Conservation (phyloP, 176 grass and related monocot genomes). For the Eleusine indica region DNA sequence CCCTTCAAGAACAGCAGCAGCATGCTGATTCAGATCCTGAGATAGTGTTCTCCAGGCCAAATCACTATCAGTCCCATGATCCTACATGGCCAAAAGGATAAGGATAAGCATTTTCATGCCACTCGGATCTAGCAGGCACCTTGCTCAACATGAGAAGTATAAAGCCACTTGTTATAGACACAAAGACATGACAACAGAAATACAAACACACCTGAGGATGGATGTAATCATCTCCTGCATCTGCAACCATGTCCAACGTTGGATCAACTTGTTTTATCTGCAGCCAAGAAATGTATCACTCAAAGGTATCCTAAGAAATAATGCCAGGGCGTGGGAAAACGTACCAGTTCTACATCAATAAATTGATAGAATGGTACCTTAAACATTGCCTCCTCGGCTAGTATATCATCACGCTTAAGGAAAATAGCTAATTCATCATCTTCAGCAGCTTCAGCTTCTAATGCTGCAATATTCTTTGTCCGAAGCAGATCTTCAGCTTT, state of each 20-base stretch:
- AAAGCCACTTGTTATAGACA: not conserved
- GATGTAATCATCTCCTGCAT: constrained; percentile 88
- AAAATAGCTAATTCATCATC: constrained; percentile 94
- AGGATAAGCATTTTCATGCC: not conserved
- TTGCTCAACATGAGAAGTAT: not conserved
- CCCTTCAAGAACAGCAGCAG: constrained; percentile 96
- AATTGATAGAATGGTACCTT: constrained; percentile 56
- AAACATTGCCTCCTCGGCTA: constrained; percentile 70
- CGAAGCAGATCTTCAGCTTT: constrained; percentile 90
- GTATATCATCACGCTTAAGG: constrained; percentile 89
- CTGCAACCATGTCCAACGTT: constrained; percentile 96
- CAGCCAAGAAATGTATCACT: constrained; percentile 5
- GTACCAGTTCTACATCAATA: constrained; percentile 19
- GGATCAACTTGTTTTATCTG: constrained; percentile 96
- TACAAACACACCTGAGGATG: constrained; percentile 70
- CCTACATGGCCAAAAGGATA: constrained; percentile 50
- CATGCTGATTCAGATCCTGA: constrained; percentile 92
- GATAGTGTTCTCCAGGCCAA: constrained; percentile 73
- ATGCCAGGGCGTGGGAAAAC: constrained; percentile 13
- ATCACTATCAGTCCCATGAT: constrained; percentile 80
- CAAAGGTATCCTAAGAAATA: constrained; percentile 24
- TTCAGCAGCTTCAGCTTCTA: constrained; percentile 88
- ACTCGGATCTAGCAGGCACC: not conserved
- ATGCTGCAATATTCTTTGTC: constrained; percentile 76
- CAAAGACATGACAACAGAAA: not conserved